Evolutionary conservation across 2,329 filamentous ascomycete genomes (phyloP).

Genomic region (Leptographium wingfieldii): DNA sequence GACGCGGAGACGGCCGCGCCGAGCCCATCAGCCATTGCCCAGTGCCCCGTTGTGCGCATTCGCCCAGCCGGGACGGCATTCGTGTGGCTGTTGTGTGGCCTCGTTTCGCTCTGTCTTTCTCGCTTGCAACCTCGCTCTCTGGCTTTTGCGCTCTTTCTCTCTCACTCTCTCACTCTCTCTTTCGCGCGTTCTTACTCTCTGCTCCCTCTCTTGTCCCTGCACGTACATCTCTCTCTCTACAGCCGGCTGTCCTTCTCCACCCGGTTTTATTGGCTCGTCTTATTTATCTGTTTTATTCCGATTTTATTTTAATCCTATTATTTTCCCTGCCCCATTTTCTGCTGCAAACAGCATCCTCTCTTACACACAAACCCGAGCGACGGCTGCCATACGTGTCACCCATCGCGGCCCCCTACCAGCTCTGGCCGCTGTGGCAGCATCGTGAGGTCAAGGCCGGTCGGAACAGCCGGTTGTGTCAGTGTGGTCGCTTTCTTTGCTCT

Average conservation of each 20-base stretch:
- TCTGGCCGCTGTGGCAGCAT: too few relatives aligned
- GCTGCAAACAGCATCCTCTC: constrained; percentile 3
- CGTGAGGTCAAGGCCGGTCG: neutral
- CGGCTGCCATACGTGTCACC: neutral
- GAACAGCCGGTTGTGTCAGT: neutral
- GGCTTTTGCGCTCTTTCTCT: neutral
- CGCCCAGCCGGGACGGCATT: neutral
- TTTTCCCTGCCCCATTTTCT: neutral
- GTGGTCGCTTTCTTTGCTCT: neutral
- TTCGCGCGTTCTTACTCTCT: neutral
- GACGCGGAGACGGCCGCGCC: neutral
- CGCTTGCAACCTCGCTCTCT: neutral
- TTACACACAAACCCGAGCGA: constrained; percentile 3
- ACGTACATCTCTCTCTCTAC: too few relatives aligned
- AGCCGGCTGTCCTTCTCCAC: neutral
- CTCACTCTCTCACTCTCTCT: neutral
- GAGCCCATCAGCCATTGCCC: neutral
- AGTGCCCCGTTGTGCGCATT: neutral
- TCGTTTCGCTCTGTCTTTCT: neutral
- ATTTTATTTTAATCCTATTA: constrained; percentile 3
- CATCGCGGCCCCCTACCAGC: too few relatives aligned
- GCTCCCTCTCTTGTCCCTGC: neutral
- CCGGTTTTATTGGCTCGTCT: neutral
- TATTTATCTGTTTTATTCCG: neutral
- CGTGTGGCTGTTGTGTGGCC: neutral